Evolutionary conservation across 805 yeast genomes (phyloP), one percentile per base, ranked within the genome.

Genomic region (Kluyveromyces lactis): DNA sequence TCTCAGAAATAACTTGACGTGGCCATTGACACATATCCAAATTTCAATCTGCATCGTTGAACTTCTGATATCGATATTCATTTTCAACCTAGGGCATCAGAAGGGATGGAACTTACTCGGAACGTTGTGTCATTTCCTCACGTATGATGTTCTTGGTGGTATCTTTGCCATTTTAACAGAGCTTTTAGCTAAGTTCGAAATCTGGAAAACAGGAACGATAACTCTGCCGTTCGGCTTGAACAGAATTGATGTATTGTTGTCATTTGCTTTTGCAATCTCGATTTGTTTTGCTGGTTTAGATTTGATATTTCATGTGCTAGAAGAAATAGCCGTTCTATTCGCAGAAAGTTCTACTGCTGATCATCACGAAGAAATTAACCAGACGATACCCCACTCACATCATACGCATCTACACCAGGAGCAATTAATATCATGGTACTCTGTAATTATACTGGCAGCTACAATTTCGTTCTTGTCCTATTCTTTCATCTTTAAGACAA

Each of bases 161-260:
- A 51, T 80, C 1, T 68, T 82, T 12, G 70, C 81, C 2, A 81
- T 83, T 0, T 60, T 73, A 13, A 95, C 86, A 5, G 86, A 81
- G 43, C 71, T 86, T 10, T 73, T 90, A 74, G 73, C 86, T n/a
- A 92, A 89, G 55, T 90, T 90, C 60, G 94, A 86, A 47, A 94
- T 83, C 4, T 92, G 97, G 96, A 78, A 75, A 47, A 76, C 74
- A 41, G 75, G 89, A 5, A 83, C 95, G 1, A 67, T 92, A 24
- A 78, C 79, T 11, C 83, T 78, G 47, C 98, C 98, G 0, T 90
- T 90, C 67, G 98, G 97, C 0, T 66, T 90, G 18, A 95, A 94
- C n/a, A 69, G 98, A 42, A 70, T 85, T 12, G 96, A 90, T 54
- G 94, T 90, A 0, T 63, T 90, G 13, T 78, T 83, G 33, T 94